Base-by-base conservation (phyloP, 495 filamentous ascomycete species). In the Penicillium ucsense region DNA sequence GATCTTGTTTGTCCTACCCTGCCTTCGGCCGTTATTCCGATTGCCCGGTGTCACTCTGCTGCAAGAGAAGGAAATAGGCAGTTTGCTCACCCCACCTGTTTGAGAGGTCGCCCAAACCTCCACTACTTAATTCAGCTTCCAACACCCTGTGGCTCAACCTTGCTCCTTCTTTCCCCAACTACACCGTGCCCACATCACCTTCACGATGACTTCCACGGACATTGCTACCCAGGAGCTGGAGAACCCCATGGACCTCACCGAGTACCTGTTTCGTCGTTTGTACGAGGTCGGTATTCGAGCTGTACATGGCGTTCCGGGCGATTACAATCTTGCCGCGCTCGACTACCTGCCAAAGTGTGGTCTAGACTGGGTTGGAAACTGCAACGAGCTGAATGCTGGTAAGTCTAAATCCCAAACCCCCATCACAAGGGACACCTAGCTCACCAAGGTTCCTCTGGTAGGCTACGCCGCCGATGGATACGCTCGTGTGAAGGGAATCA, bases 401-500 rank as follows among this genome's bases (percentile, higher is more conserved):
- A 71, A 53, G 66, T 45, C 38, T 33, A 32, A n/a, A 20, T 20
- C 20, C 20, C 20, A 20, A 20, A 20, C 20, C 20, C 20, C 20
- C 20, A 20, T 20, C 20, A 20, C 20, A 20, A 20, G 20, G 20
- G 20, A 20, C 20, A 20, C 20, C 20, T 20, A 20, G 20, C 20
- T 20, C 20, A 20, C 20, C 20, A 20, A 20, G 20, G 20, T 20
- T 20, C 7, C 11, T 31, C 41, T 29, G 6, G 30, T 9, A 81
- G 81, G 80, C 30, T 88, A 86, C 54, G 82, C 83, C 4, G 80
- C 82, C 35, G 83, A 87, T 63, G 83, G 82, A 31, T 86, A 87
- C 64, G 82, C 83, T 12, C 77, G 82, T 38, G 66, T 83, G 41
- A 83, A 83, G 31, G 83, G 81, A 36, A 78, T 82, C n/a, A 65